Evolutionary conservation across 192 early-diverging fungal genomes (phyloP), one percentile per base, ranked within the genome.

Genomic region (Coemansia sp.): DNA sequence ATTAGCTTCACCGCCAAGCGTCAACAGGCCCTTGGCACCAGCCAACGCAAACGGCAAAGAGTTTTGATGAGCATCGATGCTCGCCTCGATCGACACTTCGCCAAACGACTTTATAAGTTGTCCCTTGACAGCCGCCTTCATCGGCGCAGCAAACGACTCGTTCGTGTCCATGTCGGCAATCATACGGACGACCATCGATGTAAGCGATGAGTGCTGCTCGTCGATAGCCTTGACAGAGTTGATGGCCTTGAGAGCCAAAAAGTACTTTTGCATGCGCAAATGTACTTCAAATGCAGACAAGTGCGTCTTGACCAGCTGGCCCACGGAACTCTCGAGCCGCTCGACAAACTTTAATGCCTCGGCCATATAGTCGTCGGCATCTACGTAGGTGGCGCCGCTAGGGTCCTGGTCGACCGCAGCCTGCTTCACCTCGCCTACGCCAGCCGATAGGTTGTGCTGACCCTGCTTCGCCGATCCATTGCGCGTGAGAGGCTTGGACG

Each of bases 281-380:
- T 82, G 80, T 39, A 82, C 75, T 49, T 82, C 75, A 42, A 82
- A 77, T 26, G 80, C 75, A 23, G 69, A 43, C 7, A 70, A 14
- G 30, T 82, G 80, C 17, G 80, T 82, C 28, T 55, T 42, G 8
- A 72, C 62, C 57, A 72, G 72, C 37, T 39, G 32, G 44, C 68
- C 64, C 26, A 66, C 65, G 2, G 43, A 61, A 10, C n/a, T 68
- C 33, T 82, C 80, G 16, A 99, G 82, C 13, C 88, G 88, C 66
- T 89, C 85, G 47, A 95, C 78, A 49, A 95, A 93, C 77, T 90
- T 89, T 49, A 90, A 85, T 5, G 94, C 92, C 30, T 91, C 91
- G 2, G 76, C 89, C 23, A 97, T 77, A 53, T 90, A 89, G 75
- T 91, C 88, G 11, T 73, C 78, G 19, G 87, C 86, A 55, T 89